Evolutionary conservation across 768 basidiomycete genomes (phyloP), one percentile per base, ranked within the genome.

Genomic region (Cyclocybe cylindracea): DNA sequence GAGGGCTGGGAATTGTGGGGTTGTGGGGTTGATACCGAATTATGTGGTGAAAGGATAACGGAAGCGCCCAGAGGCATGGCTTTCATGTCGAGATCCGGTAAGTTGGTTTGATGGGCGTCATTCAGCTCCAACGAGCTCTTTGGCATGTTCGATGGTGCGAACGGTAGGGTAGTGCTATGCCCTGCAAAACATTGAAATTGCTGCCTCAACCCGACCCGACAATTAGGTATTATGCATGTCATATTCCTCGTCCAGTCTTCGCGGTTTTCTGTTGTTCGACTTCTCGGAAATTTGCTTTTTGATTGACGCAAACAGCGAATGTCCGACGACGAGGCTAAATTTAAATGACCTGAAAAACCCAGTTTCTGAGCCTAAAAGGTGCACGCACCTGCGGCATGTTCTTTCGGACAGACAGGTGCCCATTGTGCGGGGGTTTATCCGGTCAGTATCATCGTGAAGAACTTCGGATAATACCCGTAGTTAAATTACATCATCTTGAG

Each of bases 311-410:
- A 48, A 51, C 8, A 39, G 42, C 29, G 39, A 43, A 35, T 16
- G 7, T 7, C 37, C 37, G 37, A 38, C 24, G 44, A 47, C 38
- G 24, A 35, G 35, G n/a, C 37, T 38, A 36, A 37, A 11, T 24
- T 29, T 36, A 33, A 39, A 47, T 29, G 32, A 5, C 44, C 36
- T 48, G 18, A 53, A 38, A 2, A 38, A 38, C 31, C 29, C 24
- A 39, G 39, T 19, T 34, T 44, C 16, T 24, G 39, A 56, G 55
- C 49, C 43, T 56, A 52, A 54, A 57, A 54, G 29, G 37, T 29
- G 11, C 19, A 50, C 55, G 39, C 54, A 53, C 59, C 59, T 57
- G 40, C 44, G 43, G 41, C 43, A 50, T 24, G 24, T 24, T 24
- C 24, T 24, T 24, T 24, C 24, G 24, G 24, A 24, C 24, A 3